Evolutionary conservation across 2,329 filamentous ascomycete species (phyloP).

Genomic region (Thermothelomyces thermophilus): DNA sequence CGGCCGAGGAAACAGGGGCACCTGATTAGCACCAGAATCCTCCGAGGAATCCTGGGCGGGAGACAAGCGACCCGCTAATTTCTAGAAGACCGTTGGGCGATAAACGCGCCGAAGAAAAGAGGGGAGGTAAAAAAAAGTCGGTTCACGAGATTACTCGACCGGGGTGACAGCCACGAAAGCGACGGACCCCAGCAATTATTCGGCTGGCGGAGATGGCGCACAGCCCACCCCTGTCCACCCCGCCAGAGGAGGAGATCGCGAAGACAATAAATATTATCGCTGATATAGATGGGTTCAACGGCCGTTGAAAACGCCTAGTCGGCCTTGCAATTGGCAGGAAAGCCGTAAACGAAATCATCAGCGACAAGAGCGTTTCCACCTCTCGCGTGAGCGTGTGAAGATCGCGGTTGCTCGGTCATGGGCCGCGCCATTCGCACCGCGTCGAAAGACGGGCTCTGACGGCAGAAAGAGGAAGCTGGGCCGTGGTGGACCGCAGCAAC

Average conservation of each 20-base stretch:
- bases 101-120: constrained; percentile 35
- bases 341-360: constrained; percentile 25
- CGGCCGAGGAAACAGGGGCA: constrained; percentile 33
- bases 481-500: constrained; percentile 18
- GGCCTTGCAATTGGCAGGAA: constrained; percentile 22
- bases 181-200: constrained; percentile 36
- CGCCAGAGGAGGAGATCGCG: constrained; percentile 6
- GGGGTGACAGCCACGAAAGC: too few species aligned
- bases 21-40: constrained; percentile 41
- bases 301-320: constrained; percentile 17
- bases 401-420: too few species aligned
- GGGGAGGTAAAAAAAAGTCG: constrained; percentile 34
- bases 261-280: constrained; percentile 21
- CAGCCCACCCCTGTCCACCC: constrained; percentile 10
- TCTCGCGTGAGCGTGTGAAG: too few species aligned
- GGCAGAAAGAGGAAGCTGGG: constrained; percentile 15
- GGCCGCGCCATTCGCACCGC: too few species aligned
- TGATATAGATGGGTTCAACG: constrained; percentile 22
- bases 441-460: too few species aligned
- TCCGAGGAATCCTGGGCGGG: constrained; percentile 35
- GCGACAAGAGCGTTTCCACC: too few species aligned
- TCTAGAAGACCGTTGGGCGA: constrained; percentile 41
- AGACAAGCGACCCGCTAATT: constrained; percentile 37
- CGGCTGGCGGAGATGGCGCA: constrained; percentile 30
- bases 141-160: constrained; percentile 46